These are phyloP conservation scores for Hemerocallis citrina DNA, from an alignment of 106 monocot species.

Conservation along the genomic window DNA sequence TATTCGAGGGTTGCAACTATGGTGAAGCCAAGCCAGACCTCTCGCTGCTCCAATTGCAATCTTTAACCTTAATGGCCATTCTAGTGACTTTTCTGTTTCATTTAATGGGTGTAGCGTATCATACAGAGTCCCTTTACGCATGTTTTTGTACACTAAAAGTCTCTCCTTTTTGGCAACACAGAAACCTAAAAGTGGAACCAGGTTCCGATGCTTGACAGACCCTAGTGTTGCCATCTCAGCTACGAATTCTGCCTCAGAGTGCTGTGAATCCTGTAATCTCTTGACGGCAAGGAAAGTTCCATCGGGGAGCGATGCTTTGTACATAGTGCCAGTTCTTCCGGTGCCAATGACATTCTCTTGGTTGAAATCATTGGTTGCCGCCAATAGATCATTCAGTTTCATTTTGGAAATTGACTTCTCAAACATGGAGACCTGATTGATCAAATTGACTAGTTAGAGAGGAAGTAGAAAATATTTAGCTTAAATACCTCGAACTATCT, in stretches of 20 bases:
- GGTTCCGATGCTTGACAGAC: slow-evolving; percentile 43
- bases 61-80: slow-evolving; percentile 66
- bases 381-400: slow-evolving; percentile 73
- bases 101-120: slow-evolving; percentile 39
- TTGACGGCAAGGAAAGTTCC: slow-evolving; percentile 60
- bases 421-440: slow-evolving; percentile 69
- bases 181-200: slow-evolving; percentile 68
- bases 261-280: slow-evolving; percentile 66
- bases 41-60: slow-evolving; percentile 68
- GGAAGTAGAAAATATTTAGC: too few species aligned
- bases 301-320: slow-evolving; percentile 68
- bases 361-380: slow-evolving; percentile 65
- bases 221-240: slow-evolving; percentile 87
- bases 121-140: slow-evolving; percentile 57
- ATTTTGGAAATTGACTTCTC: slow-evolving; percentile 80
- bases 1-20: slow-evolving; percentile 81
- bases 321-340: slow-evolving; percentile 67
- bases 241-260: slow-evolving; percentile 47
- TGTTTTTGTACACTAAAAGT: slow-evolving; percentile 66
- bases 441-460: too few species aligned
- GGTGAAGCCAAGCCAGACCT: slow-evolving; percentile 94
- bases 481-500: too few species aligned
- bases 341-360: slow-evolving; percentile 59
- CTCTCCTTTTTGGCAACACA: slow-evolving; percentile 73
- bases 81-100: slow-evolving; percentile 17